Conservation (phyloP, 371 early-diverging fungal genomes). For the Rhizopus stolonifer region DNA sequence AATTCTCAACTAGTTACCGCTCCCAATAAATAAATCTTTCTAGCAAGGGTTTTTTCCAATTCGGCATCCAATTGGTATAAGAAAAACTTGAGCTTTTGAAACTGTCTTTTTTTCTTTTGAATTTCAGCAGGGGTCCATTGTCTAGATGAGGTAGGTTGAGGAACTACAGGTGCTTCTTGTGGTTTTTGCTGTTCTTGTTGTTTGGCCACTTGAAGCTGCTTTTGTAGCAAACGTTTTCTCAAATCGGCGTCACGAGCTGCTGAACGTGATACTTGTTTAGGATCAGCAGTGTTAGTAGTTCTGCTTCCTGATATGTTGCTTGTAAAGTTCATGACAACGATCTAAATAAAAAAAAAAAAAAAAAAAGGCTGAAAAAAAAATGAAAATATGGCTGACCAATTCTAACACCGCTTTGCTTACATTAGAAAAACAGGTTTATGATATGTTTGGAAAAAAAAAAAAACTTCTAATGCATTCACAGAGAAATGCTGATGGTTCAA, state of each 20-base stretch:
- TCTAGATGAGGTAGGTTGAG: not conserved
- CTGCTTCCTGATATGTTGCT: not conserved
- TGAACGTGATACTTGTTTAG: not conserved
- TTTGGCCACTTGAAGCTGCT: not conserved
- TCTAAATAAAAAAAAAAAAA: not conserved
- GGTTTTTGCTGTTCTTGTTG: not conserved
- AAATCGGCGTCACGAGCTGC: conserved; percentile 1
- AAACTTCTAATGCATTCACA: too few relatives aligned
- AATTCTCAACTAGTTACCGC: conserved; percentile 30
- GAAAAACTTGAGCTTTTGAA: conserved; percentile 1
- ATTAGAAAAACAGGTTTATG: too few relatives aligned
- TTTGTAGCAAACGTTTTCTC: not conserved
- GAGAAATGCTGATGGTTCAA: too few relatives aligned
- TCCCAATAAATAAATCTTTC: conserved; percentile 20
- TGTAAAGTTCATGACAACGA: not conserved
- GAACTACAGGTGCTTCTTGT: not conserved
- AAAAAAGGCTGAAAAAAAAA: not conserved
- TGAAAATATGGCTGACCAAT: too few relatives aligned
- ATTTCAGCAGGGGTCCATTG: not conserved
- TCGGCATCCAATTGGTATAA: not conserved
- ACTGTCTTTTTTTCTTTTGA: not conserved
- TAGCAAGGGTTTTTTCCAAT: not conserved
- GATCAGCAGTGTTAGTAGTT: not conserved
- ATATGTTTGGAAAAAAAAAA: too few relatives aligned
- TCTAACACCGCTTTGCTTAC: too few relatives aligned